Evolutionary conservation across 2,329 filamentous ascomycete species (phyloP), one percentile per base, ranked within the genome.

Genomic region (Colletotrichum chlorophyti): DNA sequence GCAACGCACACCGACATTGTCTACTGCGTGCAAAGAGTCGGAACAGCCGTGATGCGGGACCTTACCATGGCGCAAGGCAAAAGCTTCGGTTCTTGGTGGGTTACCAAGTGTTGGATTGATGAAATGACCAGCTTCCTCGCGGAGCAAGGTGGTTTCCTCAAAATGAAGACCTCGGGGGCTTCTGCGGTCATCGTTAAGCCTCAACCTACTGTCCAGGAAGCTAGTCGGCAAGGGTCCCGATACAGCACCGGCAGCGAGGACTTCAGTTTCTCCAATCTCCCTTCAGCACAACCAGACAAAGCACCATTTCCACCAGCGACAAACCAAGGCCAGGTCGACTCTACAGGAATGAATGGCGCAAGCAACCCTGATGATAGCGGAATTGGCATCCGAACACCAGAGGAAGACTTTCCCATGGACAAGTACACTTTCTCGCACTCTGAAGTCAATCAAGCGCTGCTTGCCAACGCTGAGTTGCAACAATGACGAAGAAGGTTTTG

Each of bases 81-180:
- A 69, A 93, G 90, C 68, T 96, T 94, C 68, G 89, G 91, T n/a
- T 88, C 90, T 6, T 96, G 92, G 92, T 95, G 91, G 91, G 91
- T 97, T 57, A 93, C 93, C 4, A 97, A 97, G 72, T 93, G 94
- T 57, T 98, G 94, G 82, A 85, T 97, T 49, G 93, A 97, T 68
- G 94, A 98, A 76, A 96, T 96, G 91, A 86, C 93, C 46, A 83
- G 90, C 55, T 97, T 96, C 83, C 80, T 97, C 65, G 92, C 91
- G 1, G 92, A 96, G 67, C 88, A 93, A 66, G 94, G 93, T 47
- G 94, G 94, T 0, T 97, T 97, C 69, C 87, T 97, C 78, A 81
- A 82, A 64, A 82, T 82, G 58, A 83, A 77, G 63, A 74, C 74
- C 7, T 74, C 73, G 4, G 72, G 72, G 10, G 66, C 68, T 7